Base-by-base conservation (phyloP, 2,329 filamentous ascomycete genomes). In the Cladophialophora exuberans region DNA sequence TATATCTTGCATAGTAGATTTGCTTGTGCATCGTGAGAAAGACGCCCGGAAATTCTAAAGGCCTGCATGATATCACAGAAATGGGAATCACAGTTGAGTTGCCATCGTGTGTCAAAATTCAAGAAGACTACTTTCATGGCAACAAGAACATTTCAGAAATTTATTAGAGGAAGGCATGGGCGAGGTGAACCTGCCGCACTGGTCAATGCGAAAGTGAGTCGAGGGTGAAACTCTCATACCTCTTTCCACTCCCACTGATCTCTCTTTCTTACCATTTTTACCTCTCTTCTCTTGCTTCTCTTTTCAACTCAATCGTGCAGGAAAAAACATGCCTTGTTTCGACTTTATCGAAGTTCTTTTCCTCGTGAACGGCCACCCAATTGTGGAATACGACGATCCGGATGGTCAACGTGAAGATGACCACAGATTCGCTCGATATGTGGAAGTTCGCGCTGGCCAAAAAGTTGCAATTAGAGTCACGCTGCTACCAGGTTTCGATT, bases 311-410 rank as follows among this genome's bases (percentile, higher is more conserved):
- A n/a, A 3, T 20, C n/a, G 11, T 30, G 2, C 28, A 17, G 3
- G 13, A 33, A 10, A 9, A 10, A 42, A 20, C 9, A 58, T 58
- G 55, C 55, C 55, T 38, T 45, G 7, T 5, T 18, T 28, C 5
- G 39, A 42, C 23, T 52, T 26, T 25, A 55, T 58, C 31, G 52
- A 55, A 10, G 51, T 50, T 9, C 22, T 25, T n/a, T 15, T 55
- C 33, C n/a, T 42, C 17, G 52, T 55, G 39, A 39, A 51, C 30
- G 51, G 46, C 36, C n/a, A 28, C n/a, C 55, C 51, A 9, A 26
- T 58, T 6, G 5, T n/a, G 13, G 52, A 58, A 41, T 55, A 55
- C 42, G 6, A 17, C 18, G 51, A 47, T 17, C 55, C 55, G 2
- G 44, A 44, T 1, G 13, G 20, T 33, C 23, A 39, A n/a, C 22